These are phyloP conservation scores for Patellaria atrata DNA, from an alignment of 495 filamentous ascomycete genomes.

Conservation along the genomic window DNA sequence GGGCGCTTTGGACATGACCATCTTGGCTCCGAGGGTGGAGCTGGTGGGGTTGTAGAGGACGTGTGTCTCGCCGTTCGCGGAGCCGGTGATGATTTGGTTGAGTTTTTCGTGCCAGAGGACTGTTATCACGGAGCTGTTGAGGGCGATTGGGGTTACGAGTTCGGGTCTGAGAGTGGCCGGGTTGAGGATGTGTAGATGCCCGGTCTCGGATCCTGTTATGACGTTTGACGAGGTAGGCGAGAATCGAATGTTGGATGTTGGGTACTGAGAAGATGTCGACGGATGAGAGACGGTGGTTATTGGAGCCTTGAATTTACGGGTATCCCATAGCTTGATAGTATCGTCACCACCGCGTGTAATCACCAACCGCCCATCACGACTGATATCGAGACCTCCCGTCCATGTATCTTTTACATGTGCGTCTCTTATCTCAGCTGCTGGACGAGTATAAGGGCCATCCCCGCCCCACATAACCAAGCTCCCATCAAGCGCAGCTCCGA, in stretches of 20 bases:
- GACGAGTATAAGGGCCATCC: conserved; percentile 73
- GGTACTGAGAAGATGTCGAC: conserved; percentile 70
- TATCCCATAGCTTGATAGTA: conserved; percentile 82
- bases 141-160: conserved; percentile 72
- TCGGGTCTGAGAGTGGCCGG: conserved; percentile 75
- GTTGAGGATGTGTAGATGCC: conserved; percentile 85
- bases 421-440: conserved; percentile 70
- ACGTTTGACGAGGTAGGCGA: conserved; percentile 68
- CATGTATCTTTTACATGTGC: conserved; percentile 76
- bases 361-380: conserved; percentile 74
- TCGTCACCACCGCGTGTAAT: conserved; percentile 84
- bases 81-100: conserved; percentile 92
- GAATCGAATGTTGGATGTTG: conserved; percentile 77
- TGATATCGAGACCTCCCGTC: conserved; percentile 89
- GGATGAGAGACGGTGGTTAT: conserved; percentile 63
- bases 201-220: conserved; percentile 75
- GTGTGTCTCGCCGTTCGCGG: conserved; percentile 75
- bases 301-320: conserved; percentile 82
- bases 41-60: conserved; percentile 78
- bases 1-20: conserved; percentile 83
- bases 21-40: conserved; percentile 67
- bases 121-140: conserved; percentile 63
- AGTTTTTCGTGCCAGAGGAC: conserved; percentile 87
- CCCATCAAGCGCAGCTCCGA: conserved; percentile 80
- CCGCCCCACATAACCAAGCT: conserved; percentile 86